Evolutionary conservation across 2,329 filamentous ascomycete species (phyloP).

Genomic region (Colletotrichum sublineola): DNA sequence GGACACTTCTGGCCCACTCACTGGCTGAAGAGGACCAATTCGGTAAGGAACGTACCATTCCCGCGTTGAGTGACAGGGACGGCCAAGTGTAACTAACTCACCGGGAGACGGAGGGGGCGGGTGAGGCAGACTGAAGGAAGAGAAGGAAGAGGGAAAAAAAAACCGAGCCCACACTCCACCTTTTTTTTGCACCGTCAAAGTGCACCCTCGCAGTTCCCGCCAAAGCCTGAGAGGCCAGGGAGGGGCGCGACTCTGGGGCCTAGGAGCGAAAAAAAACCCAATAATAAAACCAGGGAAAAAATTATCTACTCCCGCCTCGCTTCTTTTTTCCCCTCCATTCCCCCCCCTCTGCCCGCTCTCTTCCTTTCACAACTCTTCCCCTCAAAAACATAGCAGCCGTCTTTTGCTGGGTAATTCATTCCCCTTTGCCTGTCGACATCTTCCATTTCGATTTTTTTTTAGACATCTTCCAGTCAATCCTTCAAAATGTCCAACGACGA

Average conservation of each 20-base stretch:
- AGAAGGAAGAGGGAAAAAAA: neutral
- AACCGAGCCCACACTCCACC: constrained; percentile 24
- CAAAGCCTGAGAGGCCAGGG: constrained; percentile 24
- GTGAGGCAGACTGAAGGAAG: constrained; percentile 12
- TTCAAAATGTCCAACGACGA: constrained; percentile 69
- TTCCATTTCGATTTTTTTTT: constrained; percentile 44
- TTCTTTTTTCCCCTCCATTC: constrained; percentile 42
- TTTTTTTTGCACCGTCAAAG: constrained; percentile 37
- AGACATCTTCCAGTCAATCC: constrained; percentile 51
- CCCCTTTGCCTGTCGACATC: constrained; percentile 46
- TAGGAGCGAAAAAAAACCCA: constrained; percentile 39
- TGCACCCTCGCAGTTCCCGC: constrained; percentile 20
- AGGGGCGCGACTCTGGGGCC: constrained; percentile 39
- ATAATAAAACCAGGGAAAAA: constrained; percentile 45
- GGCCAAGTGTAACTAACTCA: constrained; percentile 18
- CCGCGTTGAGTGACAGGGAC: constrained; percentile 1
- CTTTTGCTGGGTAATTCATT: constrained; percentile 38
- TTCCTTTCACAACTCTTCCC: constrained; percentile 42
- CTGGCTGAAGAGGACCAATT: neutral
- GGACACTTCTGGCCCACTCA: neutral
- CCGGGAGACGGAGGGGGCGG: neutral
- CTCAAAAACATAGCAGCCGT: constrained; percentile 39
- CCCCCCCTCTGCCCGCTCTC: constrained; percentile 41
- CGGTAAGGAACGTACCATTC: neutral
- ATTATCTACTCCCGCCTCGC: constrained; percentile 44